phyloP scores from a whole-genome alignment of 306 rosid species.

The Betula pendula region DNA sequence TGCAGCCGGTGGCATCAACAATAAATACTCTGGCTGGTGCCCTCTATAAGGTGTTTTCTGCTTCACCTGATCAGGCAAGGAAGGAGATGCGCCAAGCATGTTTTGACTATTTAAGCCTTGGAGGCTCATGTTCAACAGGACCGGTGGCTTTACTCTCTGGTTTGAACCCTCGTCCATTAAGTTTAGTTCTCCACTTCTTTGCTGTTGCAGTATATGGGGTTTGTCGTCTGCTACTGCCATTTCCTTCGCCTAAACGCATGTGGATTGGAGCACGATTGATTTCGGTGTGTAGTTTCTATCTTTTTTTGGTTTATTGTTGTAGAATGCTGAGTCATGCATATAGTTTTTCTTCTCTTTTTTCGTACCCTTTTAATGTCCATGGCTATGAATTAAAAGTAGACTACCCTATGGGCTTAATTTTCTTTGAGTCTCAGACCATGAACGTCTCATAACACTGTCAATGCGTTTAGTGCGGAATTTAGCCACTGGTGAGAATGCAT shows the following conservation, averaged over 20 bases:
- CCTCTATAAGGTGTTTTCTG: conserved; percentile 48
- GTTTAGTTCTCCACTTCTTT: conserved; percentile 69
- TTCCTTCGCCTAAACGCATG: conserved; percentile 59
- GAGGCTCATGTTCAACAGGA: conserved; percentile 50
- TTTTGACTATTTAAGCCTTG: conserved; percentile 60
- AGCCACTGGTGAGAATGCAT: too few species aligned
- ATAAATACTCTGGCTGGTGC: conserved; percentile 66
- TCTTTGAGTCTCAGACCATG: too few species aligned
- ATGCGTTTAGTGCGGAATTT: too few species aligned
- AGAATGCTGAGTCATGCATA: background rate
- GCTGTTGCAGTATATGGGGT: conserved; percentile 66
- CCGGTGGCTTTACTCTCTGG: conserved; percentile 64
- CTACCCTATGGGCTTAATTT: background rate
- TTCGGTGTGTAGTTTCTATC: conserved; percentile 32
- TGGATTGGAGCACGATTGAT: conserved; percentile 63
- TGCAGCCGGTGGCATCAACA: conserved; percentile 63
- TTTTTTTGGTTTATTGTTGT: background rate
- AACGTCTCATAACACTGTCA: too few species aligned
- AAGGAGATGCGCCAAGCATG: conserved; percentile 57
- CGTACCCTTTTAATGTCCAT: background rate
- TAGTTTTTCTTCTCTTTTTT: background rate
- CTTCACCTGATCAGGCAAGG: conserved; percentile 49
- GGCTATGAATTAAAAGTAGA: background rate
- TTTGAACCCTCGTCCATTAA: conserved; percentile 56
- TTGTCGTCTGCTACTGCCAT: conserved; percentile 63